Evolutionary conservation across 345 rosid species (phyloP).

Genomic region (Eutrema japonicum): DNA sequence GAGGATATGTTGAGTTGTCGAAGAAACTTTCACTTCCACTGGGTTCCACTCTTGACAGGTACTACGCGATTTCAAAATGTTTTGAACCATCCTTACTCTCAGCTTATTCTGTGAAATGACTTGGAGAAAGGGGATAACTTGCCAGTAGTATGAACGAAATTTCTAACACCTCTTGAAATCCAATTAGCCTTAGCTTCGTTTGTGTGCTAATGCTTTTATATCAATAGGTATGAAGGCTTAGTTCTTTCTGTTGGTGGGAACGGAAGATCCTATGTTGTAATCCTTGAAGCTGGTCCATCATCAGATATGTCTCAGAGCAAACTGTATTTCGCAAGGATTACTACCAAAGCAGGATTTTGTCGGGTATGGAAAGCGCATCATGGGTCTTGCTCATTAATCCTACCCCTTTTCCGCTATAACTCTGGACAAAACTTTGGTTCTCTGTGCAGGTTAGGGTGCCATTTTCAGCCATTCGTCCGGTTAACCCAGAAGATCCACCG

Average conservation of each 20-base stretch:
- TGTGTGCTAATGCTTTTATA: slow-evolving; percentile 23
- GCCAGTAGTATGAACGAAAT: neutral
- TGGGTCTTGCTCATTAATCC: neutral
- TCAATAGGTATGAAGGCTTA: slow-evolving; percentile 80
- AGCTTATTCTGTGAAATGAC: slow-evolving; percentile 15
- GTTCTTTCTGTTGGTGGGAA: slow-evolving; percentile 96
- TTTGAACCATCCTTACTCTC: neutral
- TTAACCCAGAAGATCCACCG: slow-evolving; percentile 93
- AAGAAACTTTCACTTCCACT: slow-evolving; percentile 77
- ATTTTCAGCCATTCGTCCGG: slow-evolving; percentile 92
- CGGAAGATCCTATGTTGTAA: slow-evolving; percentile 88
- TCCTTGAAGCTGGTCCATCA: slow-evolving; percentile 97
- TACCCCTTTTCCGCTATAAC: neutral
- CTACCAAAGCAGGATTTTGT: slow-evolving; percentile 91
- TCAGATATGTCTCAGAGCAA: slow-evolving; percentile 86
- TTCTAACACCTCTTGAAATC: slow-evolving; percentile 2
- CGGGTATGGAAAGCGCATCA: slow-evolving; percentile 58
- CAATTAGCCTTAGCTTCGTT: neutral
- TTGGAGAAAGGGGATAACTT: slow-evolving; percentile 9
- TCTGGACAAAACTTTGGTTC: slow-evolving; percentile 34
- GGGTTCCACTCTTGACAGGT: slow-evolving; percentile 95
- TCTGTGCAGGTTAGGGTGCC: slow-evolving; percentile 87
- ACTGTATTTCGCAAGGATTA: slow-evolving; percentile 85
- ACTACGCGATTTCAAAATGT: slow-evolving; percentile 13
- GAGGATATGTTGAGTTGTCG: slow-evolving; percentile 91